Percentiles rank a stretch among this genome's conserved stretches.
These are phyloP conservation scores for Candida chauliodis DNA, from an alignment of 805 yeast species.

Conservation along the genomic window DNA sequence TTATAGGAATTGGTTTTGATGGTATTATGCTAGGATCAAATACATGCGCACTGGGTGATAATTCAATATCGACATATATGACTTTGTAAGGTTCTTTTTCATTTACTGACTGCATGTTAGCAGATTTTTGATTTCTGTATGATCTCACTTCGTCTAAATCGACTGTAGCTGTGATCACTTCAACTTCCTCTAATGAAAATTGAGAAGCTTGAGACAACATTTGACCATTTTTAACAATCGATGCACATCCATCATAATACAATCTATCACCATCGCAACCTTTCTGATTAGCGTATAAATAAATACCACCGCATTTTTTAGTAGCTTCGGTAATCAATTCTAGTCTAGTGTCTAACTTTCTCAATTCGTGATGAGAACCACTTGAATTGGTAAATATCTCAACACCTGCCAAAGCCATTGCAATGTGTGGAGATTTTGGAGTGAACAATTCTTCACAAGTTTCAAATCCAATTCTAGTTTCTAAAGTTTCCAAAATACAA, in stretches of 20 bases:
- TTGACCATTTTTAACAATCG: constrained; percentile 87
- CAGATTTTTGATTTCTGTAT: constrained; percentile 72
- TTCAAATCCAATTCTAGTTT: constrained; percentile 93
- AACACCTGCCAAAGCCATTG: constrained; percentile 92
- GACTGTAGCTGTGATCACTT: constrained; percentile 92
- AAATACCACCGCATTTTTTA: constrained; percentile 93
- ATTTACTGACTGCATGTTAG: constrained; percentile 65
- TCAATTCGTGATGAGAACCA: constrained; percentile 95
- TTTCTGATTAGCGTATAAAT: constrained; percentile 88
- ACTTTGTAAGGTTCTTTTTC: constrained; percentile 47
- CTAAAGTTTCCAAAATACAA: constrained; percentile 78
- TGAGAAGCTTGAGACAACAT: constrained; percentile 93
- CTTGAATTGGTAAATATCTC: constrained; percentile 94
- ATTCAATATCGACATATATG: constrained; percentile 58
- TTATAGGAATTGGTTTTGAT: constrained; percentile 45
- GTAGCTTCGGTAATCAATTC: constrained; percentile 89
- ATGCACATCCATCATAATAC: constrained; percentile 96
- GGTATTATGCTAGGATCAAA: constrained; percentile 66
- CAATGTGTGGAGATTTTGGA: constrained; percentile 92
- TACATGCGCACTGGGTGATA: constrained; percentile 56
- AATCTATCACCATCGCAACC: constrained; percentile 98
- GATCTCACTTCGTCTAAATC: constrained; percentile 88
- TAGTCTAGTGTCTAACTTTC: constrained; percentile 83
- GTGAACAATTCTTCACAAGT: constrained; percentile 98
- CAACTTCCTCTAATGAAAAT: constrained; percentile 86